Base-by-base conservation (phyloP, 176 grass and related monocot species). In the Calamus simplicifolius region DNA sequence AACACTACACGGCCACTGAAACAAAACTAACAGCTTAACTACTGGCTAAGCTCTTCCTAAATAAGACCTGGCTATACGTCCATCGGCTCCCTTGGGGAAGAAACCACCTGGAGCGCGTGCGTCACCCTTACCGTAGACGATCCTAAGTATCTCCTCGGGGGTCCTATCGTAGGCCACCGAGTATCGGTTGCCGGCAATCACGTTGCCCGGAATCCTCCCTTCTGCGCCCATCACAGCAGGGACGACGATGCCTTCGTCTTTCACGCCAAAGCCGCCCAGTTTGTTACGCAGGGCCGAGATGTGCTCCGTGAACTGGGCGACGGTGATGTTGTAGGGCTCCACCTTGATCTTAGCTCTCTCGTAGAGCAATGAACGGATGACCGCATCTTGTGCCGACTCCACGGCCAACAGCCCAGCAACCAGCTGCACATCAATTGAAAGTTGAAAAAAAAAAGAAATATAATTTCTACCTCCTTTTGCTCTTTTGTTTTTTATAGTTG, bases 331-430 rank as follows among this genome's bases (percentile, higher is more conserved):
- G 50, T 82, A 82, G 29, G 81, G 85, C 21, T 72, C 6, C 68
- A 91, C 51, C 2, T 49, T 77, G 35, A 71, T 54, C 56, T 75
- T 18, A 26, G 69, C 81, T 16, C 67, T 72, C 81, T 97, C 74
- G 54, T 91, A 97, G 28, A 97, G 66, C 49, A 85, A 61, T 27
- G 51, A 76, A 21, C 87, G 69, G 76, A 96, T 96, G 68, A 96
- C 83, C 25, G 87, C 87, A 38, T 97, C 92, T 72, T 97, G 92
- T 2, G 87, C 92, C 0, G 92, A 79, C 72, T 97, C 92, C 75
- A 97, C 92, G 0, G 63, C 87, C 25, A 97, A 31, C 48, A 97
- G 59, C 48, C 87, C 92, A 3, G 87, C 87, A 58, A 97, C 35
- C 2, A 43, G 35, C 35, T 43, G 35, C 1, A 43, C 3, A 23